These are phyloP conservation scores for Suillus clintonianus DNA, from an alignment of 768 basidiomycete species.

Conservation along the genomic window DNA sequence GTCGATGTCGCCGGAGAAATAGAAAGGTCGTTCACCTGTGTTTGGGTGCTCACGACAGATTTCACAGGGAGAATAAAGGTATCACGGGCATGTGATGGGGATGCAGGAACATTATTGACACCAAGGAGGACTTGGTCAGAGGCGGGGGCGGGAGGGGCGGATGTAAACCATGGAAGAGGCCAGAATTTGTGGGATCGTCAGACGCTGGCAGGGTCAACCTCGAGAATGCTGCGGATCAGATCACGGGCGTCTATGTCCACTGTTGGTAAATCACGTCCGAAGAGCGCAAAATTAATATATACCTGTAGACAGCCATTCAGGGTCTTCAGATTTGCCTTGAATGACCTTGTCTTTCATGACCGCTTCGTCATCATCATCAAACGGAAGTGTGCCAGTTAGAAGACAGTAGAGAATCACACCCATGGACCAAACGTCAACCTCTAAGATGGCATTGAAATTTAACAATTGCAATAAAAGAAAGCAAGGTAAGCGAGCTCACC, in stretches of 20 bases:
- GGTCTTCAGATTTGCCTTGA: slow-evolving; percentile 92
- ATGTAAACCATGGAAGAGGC: slow-evolving; percentile 84
- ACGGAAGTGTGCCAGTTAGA: too few species aligned
- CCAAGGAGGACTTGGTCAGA: slow-evolving; percentile 7
- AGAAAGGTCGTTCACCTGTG: too few species aligned
- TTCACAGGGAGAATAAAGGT: too few species aligned
- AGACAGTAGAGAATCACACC: too few species aligned
- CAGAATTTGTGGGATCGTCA: slow-evolving; percentile 83
- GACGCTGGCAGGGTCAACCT: slow-evolving; percentile 72
- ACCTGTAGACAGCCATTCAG: slow-evolving; percentile 90
- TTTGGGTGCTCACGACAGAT: too few species aligned
- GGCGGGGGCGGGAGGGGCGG: slow-evolving; percentile 17
- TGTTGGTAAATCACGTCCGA: slow-evolving; percentile 34
- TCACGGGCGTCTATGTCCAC: too few species aligned
- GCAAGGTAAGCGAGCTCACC: slow-evolving; percentile 47
- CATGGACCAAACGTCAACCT: slow-evolving; percentile 97
- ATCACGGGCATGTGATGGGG: too few species aligned
- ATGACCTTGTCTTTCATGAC: too few species aligned
- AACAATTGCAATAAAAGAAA: slow-evolving; percentile 4
- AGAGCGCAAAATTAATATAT: slow-evolving; percentile 16
- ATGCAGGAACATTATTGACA: too few species aligned
- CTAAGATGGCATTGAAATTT: slow-evolving; percentile 39
- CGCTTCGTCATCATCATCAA: slow-evolving; percentile 80
- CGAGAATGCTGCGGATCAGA: slow-evolving; percentile 75
- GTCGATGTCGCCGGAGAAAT: too few species aligned